phyloP scores from a whole-genome alignment of 2,329 filamentous ascomycete species.

The Colletotrichum liriopes region DNA sequence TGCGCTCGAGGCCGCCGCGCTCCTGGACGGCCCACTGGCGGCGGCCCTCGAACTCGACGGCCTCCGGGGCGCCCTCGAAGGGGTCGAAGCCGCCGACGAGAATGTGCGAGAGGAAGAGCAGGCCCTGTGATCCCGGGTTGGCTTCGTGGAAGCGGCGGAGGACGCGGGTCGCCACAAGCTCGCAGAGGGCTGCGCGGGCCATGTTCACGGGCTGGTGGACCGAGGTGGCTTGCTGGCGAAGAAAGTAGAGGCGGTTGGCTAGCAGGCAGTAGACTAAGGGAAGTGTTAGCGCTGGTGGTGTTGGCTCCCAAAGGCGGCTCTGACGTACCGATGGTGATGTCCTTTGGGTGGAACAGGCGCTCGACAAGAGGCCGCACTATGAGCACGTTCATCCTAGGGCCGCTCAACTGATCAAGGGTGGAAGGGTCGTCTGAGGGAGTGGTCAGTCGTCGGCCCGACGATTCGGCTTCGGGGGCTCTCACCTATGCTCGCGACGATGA shows the following conservation, averaged over 20 bases:
- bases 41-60: slow-evolving; percentile 60
- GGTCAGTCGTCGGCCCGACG: background rate
- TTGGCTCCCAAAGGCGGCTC: background rate
- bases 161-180: slow-evolving; percentile 77
- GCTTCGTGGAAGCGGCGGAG: slow-evolving; percentile 79
- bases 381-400: slow-evolving; percentile 77
- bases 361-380: slow-evolving; percentile 80
- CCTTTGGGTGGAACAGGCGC: slow-evolving; percentile 74
- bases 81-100: slow-evolving; percentile 81
- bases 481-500: slow-evolving; percentile 40
- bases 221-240: slow-evolving; percentile 75
- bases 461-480: background rate
- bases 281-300: slow-evolving; percentile 15
- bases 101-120: slow-evolving; percentile 77
- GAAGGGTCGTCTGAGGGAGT: slow-evolving; percentile 57
- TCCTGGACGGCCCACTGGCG: slow-evolving; percentile 58
- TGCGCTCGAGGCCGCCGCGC: slow-evolving; percentile 62
- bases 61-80: slow-evolving; percentile 77
- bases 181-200: slow-evolving; percentile 78
- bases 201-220: slow-evolving; percentile 80
- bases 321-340: slow-evolving; percentile 73
- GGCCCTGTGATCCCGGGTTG: slow-evolving; percentile 72
- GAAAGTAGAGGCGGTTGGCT: slow-evolving; percentile 79
- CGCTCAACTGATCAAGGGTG: slow-evolving; percentile 74
- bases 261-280: slow-evolving; percentile 77